Percentiles rank a stretch among this genome's conserved stretches.
Conservation (phyloP, 495 filamentous ascomycete genomes). For the Choiromyces venosus region DNA sequence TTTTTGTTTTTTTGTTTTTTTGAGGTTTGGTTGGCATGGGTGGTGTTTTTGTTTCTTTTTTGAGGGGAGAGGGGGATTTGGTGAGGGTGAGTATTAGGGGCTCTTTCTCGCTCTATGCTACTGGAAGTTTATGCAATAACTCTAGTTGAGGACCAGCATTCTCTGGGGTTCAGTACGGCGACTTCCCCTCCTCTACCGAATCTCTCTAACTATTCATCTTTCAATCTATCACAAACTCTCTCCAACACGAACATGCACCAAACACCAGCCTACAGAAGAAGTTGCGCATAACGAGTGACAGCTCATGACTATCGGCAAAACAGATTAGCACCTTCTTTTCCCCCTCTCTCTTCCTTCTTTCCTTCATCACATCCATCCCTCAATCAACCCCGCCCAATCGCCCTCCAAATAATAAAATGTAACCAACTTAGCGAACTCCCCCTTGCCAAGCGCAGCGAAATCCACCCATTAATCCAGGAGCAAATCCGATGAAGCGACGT, state of each 20-base stretch:
- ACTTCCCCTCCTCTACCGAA: background rate
- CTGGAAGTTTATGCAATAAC: too few relatives aligned
- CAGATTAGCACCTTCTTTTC: background rate
- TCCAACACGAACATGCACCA: background rate
- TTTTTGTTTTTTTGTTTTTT: background rate
- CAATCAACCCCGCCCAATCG: background rate
- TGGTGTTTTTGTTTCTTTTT: background rate
- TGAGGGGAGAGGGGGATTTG: too few relatives aligned
- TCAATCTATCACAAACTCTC: background rate
- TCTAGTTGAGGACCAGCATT: background rate
- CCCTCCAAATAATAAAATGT: background rate
- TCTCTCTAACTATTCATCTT: too few relatives aligned
- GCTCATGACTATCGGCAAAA: background rate
- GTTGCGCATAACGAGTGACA: background rate
- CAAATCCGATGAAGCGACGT: conserved; percentile 31
- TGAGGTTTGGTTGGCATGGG: background rate
- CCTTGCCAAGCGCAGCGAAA: background rate
- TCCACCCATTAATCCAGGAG: background rate
- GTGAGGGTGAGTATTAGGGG: background rate
- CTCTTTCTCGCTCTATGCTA: too few relatives aligned
- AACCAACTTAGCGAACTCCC: background rate
- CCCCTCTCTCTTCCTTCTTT: too few relatives aligned
- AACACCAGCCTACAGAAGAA: background rate
- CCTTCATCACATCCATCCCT: background rate
- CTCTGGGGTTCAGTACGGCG: background rate